Evolutionary conservation across 202 grass and related monocot genomes (phyloP).

Genomic region (Dendrocalamus latiflorus): DNA sequence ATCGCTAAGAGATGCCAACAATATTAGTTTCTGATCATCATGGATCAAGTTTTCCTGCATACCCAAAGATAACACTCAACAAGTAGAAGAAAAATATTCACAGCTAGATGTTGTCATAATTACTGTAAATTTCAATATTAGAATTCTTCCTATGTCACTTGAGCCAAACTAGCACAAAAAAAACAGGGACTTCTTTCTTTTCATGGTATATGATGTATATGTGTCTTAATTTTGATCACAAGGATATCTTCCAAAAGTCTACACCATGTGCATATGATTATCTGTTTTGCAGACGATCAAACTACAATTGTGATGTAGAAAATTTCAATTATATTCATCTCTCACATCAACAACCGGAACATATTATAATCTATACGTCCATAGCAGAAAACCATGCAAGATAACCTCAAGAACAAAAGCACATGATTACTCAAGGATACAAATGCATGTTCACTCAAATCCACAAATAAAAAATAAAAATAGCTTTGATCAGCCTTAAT

Average conservation of each 20-base stretch:
- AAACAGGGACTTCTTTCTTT: background rate
- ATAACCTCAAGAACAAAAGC: too few species aligned
- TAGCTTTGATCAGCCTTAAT: background rate
- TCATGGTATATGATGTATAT: background rate
- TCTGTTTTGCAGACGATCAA: background rate
- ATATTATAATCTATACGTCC: background rate
- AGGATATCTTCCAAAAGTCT: background rate
- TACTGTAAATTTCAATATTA: background rate
- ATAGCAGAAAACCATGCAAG: background rate
- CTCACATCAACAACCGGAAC: background rate
- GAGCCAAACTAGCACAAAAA: slow-evolving; percentile 24
- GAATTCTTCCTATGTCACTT: background rate
- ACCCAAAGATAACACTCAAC: slow-evolving; percentile 18
- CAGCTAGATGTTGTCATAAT: background rate
- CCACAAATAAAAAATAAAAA: background rate
- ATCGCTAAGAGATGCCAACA: slow-evolving; percentile 92
- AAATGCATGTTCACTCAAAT: background rate
- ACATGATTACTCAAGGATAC: background rate
- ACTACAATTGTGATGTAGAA: background rate
- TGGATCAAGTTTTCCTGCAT: slow-evolving; percentile 90
- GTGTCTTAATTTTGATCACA: background rate
- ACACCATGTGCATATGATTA: background rate
- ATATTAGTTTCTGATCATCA: slow-evolving; percentile 91
- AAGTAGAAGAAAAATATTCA: background rate
- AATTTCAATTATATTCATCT: background rate